A percentile compares a stretch with the other conserved stretches of the same genome.
These are phyloP conservation scores for Sanguinoderma infundibulare DNA, from an alignment of 1,284 basidiomycete species.

Conservation along the genomic window DNA sequence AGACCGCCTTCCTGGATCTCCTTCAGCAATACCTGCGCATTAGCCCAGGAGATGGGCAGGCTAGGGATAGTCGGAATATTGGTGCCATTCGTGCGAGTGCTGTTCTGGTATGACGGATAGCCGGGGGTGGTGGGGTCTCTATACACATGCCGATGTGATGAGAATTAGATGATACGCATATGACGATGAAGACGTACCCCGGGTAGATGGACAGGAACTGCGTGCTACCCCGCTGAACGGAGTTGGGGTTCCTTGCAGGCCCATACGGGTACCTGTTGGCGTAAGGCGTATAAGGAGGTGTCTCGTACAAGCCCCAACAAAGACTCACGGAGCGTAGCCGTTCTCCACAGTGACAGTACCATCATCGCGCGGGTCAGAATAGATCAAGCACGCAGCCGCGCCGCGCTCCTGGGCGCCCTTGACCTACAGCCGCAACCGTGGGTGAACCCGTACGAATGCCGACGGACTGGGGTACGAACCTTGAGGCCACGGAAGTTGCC, in stretches of 20 bases:
- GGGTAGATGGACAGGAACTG: conserved; percentile 84
- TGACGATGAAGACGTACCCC: conserved; percentile 30
- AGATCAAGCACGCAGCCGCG: conserved; percentile 76
- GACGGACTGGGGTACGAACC: conserved; percentile 38
- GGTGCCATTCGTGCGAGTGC: conserved; percentile 65
- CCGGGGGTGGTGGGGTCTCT: conserved; percentile 89
- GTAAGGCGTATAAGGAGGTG: not conserved
- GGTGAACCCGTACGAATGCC: not conserved
- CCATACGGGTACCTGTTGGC: conserved; percentile 69
- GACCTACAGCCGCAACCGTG: conserved; percentile 46
- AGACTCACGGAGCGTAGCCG: conserved; percentile 57
- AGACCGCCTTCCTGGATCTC: conserved; percentile 53
- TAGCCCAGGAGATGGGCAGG: conserved; percentile 73
- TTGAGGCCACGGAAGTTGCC: conserved; percentile 84
- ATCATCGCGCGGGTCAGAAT: conserved; percentile 91
- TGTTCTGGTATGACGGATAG: conserved; percentile 86
- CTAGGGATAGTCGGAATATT: conserved; percentile 86
- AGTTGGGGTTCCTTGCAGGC: conserved; percentile 83
- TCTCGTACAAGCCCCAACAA: not conserved
- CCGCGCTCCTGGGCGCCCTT: conserved; percentile 85
- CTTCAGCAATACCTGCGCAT: conserved; percentile 62
- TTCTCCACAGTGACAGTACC: conserved; percentile 82
- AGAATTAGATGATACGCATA: not conserved
- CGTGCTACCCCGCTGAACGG: conserved; percentile 86
- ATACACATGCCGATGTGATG: not conserved